These are phyloP conservation scores for Puccinia hordei DNA, from an alignment of 1,284 basidiomycete genomes.

Conservation along the genomic window DNA sequence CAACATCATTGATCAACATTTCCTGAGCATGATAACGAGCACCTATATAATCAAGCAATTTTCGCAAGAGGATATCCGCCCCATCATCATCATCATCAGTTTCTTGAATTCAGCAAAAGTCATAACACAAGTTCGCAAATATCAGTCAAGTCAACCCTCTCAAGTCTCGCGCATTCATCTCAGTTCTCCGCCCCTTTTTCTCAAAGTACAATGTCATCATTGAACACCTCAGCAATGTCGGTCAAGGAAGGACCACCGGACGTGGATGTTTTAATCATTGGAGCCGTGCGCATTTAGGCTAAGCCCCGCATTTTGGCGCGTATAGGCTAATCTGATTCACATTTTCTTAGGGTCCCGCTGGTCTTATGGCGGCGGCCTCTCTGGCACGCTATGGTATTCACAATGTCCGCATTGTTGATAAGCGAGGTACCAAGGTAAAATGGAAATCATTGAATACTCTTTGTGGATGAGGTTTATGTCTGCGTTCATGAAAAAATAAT, in stretches of 20 bases:
- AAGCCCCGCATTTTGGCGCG: neutral
- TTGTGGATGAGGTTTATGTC: neutral
- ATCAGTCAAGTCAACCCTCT: neutral
- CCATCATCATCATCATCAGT: neutral
- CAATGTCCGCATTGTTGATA: slow-evolving; percentile 50
- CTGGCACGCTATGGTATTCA: slow-evolving; percentile 47
- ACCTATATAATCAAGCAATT: too few species aligned
- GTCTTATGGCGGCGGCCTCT: slow-evolving; percentile 49
- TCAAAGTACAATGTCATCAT: neutral
- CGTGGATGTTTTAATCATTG: slow-evolving; percentile 49
- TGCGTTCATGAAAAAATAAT: neutral
- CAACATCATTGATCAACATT: too few species aligned
- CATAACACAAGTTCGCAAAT: neutral
- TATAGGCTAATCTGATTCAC: neutral
- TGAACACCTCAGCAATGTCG: neutral
- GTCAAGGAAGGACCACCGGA: slow-evolving; percentile 7
- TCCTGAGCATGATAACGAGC: too few species aligned
- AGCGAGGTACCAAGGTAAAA: slow-evolving; percentile 46
- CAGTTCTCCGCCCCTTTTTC: neutral
- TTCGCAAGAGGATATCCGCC: too few species aligned
- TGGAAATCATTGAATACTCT: neutral
- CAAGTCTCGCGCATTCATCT: neutral
- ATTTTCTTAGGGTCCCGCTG: slow-evolving; percentile 46
- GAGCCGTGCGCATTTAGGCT: slow-evolving; percentile 35
- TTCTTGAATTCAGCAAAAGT: neutral